Evolutionary conservation across 352 stramenopile genomes (phyloP).

Genomic region (Globisporangium spiculum): DNA sequence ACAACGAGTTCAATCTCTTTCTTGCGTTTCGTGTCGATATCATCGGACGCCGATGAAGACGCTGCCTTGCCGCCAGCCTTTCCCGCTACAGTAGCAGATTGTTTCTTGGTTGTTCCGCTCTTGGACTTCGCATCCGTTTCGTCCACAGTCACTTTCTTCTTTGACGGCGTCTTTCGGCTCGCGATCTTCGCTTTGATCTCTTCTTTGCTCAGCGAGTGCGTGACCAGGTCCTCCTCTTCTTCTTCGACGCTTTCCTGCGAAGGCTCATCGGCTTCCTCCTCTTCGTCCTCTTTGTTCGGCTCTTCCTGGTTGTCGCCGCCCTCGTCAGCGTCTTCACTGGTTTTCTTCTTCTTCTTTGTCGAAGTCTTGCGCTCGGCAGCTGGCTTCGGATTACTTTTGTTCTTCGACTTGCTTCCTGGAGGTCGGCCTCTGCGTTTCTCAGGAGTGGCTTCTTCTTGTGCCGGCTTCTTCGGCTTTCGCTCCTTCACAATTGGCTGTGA

Average conservation of each 20-base stretch:
- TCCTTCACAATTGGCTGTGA: conserved; percentile 15
- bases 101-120: conserved; percentile 34
- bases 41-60: conserved; percentile 16
- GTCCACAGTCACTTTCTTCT: conserved; percentile 41
- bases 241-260: conserved; percentile 24
- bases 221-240: conserved; percentile 38
- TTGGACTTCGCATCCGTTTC: conserved; percentile 30
- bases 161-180: conserved; percentile 58
- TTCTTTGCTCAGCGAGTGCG: conserved; percentile 55
- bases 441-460: conserved; percentile 21
- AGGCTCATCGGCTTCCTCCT: conserved; percentile 14
- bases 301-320: conserved; percentile 14
- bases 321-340: conserved; percentile 11
- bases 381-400: conserved; percentile 20
- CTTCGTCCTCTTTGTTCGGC: conserved; percentile 9
- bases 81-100: conserved; percentile 17
- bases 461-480: conserved; percentile 19
- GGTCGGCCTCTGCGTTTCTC: conserved; percentile 49
- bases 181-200: conserved; percentile 78
- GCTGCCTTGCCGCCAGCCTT: conserved; percentile 35
- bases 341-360: conserved; percentile 25
- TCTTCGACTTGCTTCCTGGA: conserved; percentile 38
- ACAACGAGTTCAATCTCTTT: conserved; percentile 80
- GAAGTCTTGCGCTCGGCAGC: conserved; percentile 12
- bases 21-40: conserved; percentile 76